These are phyloP conservation scores for Coniochaeta ligniaria DNA, from an alignment of 2,329 filamentous ascomycete species.

Conservation along the genomic window DNA sequence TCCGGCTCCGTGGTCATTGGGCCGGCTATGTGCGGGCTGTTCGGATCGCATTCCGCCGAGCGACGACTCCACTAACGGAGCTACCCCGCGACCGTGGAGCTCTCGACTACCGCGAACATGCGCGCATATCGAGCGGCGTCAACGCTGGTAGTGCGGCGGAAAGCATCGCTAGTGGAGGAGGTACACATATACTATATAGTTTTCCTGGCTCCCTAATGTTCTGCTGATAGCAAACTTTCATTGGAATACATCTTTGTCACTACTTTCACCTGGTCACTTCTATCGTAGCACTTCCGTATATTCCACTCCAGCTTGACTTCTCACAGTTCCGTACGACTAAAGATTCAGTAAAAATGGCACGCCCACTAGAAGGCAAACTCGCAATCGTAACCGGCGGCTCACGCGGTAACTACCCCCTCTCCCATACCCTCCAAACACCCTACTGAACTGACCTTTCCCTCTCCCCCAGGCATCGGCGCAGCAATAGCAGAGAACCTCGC, in stretches of 20 bases:
- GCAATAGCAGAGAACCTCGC: constrained; percentile 62
- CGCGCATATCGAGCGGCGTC: not conserved
- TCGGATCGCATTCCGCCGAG: constrained; percentile 4
- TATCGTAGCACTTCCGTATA: not conserved
- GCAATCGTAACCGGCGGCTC: constrained; percentile 76
- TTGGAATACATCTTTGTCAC: not conserved
- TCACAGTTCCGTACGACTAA: not conserved
- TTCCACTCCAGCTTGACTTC: not conserved
- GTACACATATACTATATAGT: not conserved
- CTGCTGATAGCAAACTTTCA: not conserved
- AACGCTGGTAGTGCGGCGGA: not conserved
- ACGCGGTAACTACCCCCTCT: constrained; percentile 48
- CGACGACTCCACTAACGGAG: not conserved
- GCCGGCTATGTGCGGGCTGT: not conserved
- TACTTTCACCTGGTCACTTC: not conserved
- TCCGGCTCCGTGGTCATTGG: not conserved
- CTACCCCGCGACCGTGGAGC: not conserved
- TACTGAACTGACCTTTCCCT: no score
- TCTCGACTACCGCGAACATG: not conserved
- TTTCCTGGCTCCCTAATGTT: no score
- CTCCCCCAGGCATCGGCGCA: constrained; percentile 64
- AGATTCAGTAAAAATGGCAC: constrained; percentile 21
- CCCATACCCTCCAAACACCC: not conserved
- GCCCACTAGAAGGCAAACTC: constrained; percentile 62
- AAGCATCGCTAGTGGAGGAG: not conserved